A percentile compares a stretch with the other conserved stretches of the same genome.
These are phyloP conservation scores for Karstenula rhodostoma DNA, from an alignment of 2,329 filamentous ascomycete genomes.

Conservation along the genomic window DNA sequence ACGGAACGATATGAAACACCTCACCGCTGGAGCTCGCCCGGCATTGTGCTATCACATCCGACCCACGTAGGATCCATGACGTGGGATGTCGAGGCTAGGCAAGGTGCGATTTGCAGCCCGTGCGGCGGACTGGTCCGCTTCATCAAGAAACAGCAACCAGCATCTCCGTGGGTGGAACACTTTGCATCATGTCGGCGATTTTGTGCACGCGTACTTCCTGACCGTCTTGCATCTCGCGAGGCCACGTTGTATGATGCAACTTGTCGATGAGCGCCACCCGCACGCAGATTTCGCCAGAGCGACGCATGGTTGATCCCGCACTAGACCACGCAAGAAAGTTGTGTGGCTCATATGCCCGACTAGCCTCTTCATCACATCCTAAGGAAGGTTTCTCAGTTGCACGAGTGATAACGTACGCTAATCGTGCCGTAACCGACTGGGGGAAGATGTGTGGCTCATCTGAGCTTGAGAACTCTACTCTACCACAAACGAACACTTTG, in stretches of 20 bases:
- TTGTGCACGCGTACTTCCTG: not conserved
- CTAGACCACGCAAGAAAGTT: not conserved
- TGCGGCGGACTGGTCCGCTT: not conserved
- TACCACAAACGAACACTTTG: not conserved
- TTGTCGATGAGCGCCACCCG: not conserved
- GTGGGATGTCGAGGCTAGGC: not conserved
- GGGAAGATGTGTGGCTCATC: not conserved
- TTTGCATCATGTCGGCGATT: not conserved
- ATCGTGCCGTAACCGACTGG: not conserved
- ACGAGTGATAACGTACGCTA: not conserved
- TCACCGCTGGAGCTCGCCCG: not conserved
- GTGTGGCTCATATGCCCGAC: slow-evolving; percentile 1
- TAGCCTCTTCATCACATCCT: not conserved
- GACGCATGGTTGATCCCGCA: not conserved
- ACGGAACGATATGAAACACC: not conserved
- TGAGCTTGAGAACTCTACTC: not conserved
- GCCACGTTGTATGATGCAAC: not conserved
- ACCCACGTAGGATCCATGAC: slow-evolving; percentile 9
- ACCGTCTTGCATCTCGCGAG: not conserved
- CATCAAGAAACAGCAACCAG: not conserved
- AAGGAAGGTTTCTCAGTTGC: not conserved
- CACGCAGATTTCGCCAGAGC: not conserved
- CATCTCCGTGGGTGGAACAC: not conserved
- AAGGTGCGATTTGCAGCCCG: not conserved
- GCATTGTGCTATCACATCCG: not conserved